Evolutionary conservation across 2,329 filamentous ascomycete genomes (phyloP), one percentile per base, ranked within the genome.

Genomic region (Rutstroemia sp.): DNA sequence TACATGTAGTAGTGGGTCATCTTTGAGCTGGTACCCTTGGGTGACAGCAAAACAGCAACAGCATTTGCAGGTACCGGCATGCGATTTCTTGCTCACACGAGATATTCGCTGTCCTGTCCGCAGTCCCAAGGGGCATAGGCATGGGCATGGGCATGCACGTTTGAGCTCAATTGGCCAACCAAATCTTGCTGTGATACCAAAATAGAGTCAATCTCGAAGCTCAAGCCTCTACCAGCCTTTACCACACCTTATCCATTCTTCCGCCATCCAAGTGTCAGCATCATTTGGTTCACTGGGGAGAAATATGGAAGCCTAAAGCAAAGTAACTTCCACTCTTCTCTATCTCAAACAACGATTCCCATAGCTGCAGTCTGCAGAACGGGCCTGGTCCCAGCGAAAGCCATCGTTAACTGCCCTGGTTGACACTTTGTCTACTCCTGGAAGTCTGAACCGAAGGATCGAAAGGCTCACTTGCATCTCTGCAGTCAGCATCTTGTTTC

Each of bases 381-480:
- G 10, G 27, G 10, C 27, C 27, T 30, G 27, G 27, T 30, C 27
- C 8, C 23, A 30, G 27, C 27, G 54, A 58, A 61, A 40, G 38
- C 38, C 17, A 17, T 17, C 17, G 5, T 23, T 23, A 40, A 17
- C 6, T 16, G 17, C 19, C 14, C 21, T 5, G 5, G 21, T 46
- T 14, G 21, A 25, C 8, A 45, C 19, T 21, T 21, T 19, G 7
- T 6, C 16, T 23, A 46, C 21, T 5, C 19, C 14, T 12, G 16
- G 46, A 55, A 39, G 19, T 27, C 39, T 12, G 53, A 57, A 42
- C 49, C 56, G 58, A 59, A 58, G 58, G 59, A 61, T 60, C 49
- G 58, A 60, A 58, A 48, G 46, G 56, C 61, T 58, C 40, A 34
- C 56, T 57, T 62, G 56, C 58, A 60, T 58, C 21, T 55, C 36